Base-by-base conservation (phyloP, 305 asterid genomes). In the Fraxinus sp. region DNA sequence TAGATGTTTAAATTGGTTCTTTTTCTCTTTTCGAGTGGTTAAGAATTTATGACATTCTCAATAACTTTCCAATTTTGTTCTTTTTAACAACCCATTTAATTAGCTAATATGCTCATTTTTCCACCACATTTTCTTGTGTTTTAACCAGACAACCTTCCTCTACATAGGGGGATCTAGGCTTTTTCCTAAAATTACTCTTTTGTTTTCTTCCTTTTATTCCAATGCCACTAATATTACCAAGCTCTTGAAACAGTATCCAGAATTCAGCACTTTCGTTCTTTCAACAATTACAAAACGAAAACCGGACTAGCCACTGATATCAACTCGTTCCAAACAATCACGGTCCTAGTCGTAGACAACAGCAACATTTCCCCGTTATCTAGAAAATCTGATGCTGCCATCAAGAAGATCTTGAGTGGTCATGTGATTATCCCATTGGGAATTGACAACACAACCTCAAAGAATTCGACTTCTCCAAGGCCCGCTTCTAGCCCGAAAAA, bases 181-280 rank as follows among this genome's bases (percentile, higher is more conserved):
- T 75, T 57, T 37, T 80, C 88, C 88, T 81, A 68, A 79, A 76
- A 81, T 87, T 64, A 64, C 85, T 37, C 80, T 88, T 43, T 18
- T 87, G 75, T 71, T 91, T 85, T 70, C 79, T 36, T 77, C 39
- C 80, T 88, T 16, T 18, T 88, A 16, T 79, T 84, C 86, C 36
- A 80, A 81, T 68, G 92, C 92, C 76, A 86, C 87, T 80, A 89
- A 92, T 90, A 90, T 94, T 85, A 90, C 97, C 75, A 59, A 77
- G 33, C 3, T 91, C 20, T 89, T 94, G 4, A 18, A 11, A 46
- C 87, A 85, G 10, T 84, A 87, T 14, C 87, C 92, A 0, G 86
- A 85, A 5, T 94, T 85, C 88, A 86, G 87, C 87, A 78, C 75
- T 75, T 94, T 35, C 37, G 37, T 35, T 35, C 37, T 35, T 35